Percentiles rank a stretch among this genome's conserved stretches.
These are phyloP conservation scores for Trypanosoma vivax DNA, from an alignment of 208 protist species.

Conservation along the genomic window DNA sequence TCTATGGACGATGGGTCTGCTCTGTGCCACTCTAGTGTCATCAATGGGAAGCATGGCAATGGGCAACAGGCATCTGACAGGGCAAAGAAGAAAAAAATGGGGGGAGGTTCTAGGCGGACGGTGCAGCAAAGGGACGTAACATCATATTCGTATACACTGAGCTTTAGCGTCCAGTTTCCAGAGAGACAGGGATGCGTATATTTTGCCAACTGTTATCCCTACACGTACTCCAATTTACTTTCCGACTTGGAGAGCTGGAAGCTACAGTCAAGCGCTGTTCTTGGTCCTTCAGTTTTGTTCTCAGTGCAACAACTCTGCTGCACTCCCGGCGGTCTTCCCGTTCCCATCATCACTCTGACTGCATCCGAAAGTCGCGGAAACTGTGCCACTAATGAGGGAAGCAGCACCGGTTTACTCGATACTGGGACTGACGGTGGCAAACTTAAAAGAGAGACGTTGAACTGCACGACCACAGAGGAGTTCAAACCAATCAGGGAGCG, in stretches of 20 bases:
- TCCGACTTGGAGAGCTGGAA: slow-evolving; percentile 29
- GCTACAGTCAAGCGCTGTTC: neutral
- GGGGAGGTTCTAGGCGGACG: neutral
- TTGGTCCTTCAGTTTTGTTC: slow-evolving; percentile 11
- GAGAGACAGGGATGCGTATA: slow-evolving; percentile 75
- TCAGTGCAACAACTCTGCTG: slow-evolving; percentile 75
- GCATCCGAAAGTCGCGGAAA: slow-evolving; percentile 17
- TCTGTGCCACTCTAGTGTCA: neutral
- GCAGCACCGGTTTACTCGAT: neutral
- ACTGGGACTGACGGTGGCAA: neutral
- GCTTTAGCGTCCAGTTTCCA: slow-evolving; percentile 86
- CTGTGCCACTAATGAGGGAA: slow-evolving; percentile 25
- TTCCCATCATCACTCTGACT: slow-evolving; percentile 92
- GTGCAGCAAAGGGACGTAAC: neutral
- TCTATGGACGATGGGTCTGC: neutral
- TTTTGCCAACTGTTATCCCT: slow-evolving; percentile 95
- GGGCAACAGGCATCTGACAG: slow-evolving; percentile 5
- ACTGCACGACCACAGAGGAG: neutral
- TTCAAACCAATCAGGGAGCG: slow-evolving; percentile 27
- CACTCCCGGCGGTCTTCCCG: slow-evolving; percentile 73
- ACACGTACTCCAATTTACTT: slow-evolving; percentile 92
- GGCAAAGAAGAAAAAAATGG: slow-evolving; percentile 8
- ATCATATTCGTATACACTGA: slow-evolving; percentile 86
- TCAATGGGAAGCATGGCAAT: slow-evolving; percentile 1
- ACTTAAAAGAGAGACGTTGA: neutral